Evolutionary conservation across 805 yeast genomes (phyloP), one percentile per base, ranked within the genome.

Genomic region (Saturnispora halmiae): DNA sequence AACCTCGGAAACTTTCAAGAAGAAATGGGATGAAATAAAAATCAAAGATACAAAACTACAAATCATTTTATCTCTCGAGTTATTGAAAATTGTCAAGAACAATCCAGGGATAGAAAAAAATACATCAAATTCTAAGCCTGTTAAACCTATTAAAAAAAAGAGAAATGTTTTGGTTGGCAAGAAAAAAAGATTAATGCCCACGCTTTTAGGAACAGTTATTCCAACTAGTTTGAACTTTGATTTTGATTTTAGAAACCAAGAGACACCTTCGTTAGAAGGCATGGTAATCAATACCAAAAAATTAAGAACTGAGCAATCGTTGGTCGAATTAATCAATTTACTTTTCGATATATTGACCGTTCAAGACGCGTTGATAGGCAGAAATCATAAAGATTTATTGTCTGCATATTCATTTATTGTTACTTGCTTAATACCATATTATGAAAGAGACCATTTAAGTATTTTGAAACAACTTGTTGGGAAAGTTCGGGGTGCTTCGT

Each of bases 121-220:
- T 13, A 15, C 16, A 10, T 3, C 6, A n/a, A 14, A 31, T 11
- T 5, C 4, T 4, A 11, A 28, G 22, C 20, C 35, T 8, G 25
- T 21, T 14, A 36, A 27, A 9, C 44, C 35, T 6, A 30, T 24
- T 13, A 35, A 36, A 11, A 38, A 26, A 31, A 40, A 29, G 28
- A 14, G 33, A 9, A 34, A 24, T 14, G 9, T 22, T 15, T 31
- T 46, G 6, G 61, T 59, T 5, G 61, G 62, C 4, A 50, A 59
- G 15, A 59, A 56, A 33, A 56, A 56, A 38, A 42, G 62, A 25
- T 43, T 59, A 6, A 52, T 60, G 3, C 64, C 65, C 3, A 60
- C 65, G 0, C 40, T 61, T 7, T 43, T 58, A 18, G 65, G 65
- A 4, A 57, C 61, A 0, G 58, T 48, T 1, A 38, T 55, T 16